Base-by-base conservation (phyloP, 257 asterid genomes). In the Leptodermis oblonga region DNA sequence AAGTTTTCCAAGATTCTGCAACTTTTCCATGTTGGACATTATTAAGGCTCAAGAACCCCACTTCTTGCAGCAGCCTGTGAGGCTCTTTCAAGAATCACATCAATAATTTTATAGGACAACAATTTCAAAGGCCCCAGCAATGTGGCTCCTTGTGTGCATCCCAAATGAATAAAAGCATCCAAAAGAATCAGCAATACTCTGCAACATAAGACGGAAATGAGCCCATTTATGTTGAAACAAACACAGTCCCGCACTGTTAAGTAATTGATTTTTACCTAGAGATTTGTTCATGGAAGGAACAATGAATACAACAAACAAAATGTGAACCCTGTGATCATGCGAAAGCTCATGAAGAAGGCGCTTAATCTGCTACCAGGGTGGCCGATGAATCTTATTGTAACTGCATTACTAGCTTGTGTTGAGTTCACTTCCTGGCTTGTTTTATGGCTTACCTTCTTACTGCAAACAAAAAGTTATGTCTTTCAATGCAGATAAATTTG, bases 391-490 rank as follows among this genome's bases (percentile, higher is more conserved):
- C 76, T 74, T 68, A 76, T 74, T 60, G 77, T 71, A 71, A 70
- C 80, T 60, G 81, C 90, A 64, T 87, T 84, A 81, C 97, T 86
- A 49, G 81, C 70, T 46, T 69, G 78, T 28, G 95, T 91, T 55
- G 96, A 74, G 83, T 87, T 94, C 86, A 76, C 92, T 46, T 72
- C 84, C 79, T 87, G 83, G 52, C 75, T 86, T 68, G 97, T 86
- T 85, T 68, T 91, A 55, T 81, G 80, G 80, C 82, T 77, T 60
- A 72, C 62, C 64, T 36, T 80, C 84, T 86, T 85, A 74, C 99
- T 94, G 97, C 95, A 89, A 3, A 49, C 70, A 70, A 73, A 73
- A 28, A 71, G 33, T 18, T 26, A 72, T 13, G 37, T 1, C 14
- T 43, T 14, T 56, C 7, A 52, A 66, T 52, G 22, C 2, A 30